These are phyloP conservation scores for Chlorella sp. DNA, from an alignment of 139 green algal species.

Conservation along the genomic window DNA sequence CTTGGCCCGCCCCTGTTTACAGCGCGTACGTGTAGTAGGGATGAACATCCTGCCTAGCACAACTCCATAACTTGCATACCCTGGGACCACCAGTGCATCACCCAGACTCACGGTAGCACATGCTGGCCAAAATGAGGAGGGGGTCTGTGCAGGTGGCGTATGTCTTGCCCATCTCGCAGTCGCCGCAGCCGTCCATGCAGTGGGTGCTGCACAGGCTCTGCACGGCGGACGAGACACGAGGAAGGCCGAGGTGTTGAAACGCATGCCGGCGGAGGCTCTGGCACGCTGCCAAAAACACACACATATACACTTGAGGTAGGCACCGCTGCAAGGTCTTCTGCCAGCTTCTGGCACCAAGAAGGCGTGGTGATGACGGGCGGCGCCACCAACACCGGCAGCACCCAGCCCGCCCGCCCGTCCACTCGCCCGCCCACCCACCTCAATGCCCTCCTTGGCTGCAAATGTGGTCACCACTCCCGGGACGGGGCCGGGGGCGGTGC, in stretches of 20 bases:
- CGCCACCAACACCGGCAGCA: neutral
- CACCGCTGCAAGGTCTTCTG: neutral
- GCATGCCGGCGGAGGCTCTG: neutral
- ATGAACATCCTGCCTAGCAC: neutral
- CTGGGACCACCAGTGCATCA: no score
- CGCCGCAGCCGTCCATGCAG: slow-evolving; percentile 26
- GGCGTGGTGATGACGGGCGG: no score
- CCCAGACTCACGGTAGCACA: slow-evolving; percentile 13
- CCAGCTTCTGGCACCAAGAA: neutral
- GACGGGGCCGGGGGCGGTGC: slow-evolving; percentile 2
- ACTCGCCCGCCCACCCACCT: neutral
- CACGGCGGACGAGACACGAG: neutral
- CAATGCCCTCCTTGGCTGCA: neutral
- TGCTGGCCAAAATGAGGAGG: slow-evolving; percentile 10
- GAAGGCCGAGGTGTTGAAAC: neutral
- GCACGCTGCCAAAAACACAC: neutral
- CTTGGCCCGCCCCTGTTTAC: no score
- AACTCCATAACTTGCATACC: neutral
- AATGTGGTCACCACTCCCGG: neutral
- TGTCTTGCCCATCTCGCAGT: neutral
- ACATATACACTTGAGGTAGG: neutral
- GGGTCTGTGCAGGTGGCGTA: slow-evolving; percentile 20
- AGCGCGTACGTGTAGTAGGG: neutral
- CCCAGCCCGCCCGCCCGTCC: neutral
- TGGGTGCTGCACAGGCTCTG: slow-evolving; percentile 20